Evolutionary conservation across 1,284 basidiomycete genomes (phyloP).

Genomic region (Apiotrichum porosum): DNA sequence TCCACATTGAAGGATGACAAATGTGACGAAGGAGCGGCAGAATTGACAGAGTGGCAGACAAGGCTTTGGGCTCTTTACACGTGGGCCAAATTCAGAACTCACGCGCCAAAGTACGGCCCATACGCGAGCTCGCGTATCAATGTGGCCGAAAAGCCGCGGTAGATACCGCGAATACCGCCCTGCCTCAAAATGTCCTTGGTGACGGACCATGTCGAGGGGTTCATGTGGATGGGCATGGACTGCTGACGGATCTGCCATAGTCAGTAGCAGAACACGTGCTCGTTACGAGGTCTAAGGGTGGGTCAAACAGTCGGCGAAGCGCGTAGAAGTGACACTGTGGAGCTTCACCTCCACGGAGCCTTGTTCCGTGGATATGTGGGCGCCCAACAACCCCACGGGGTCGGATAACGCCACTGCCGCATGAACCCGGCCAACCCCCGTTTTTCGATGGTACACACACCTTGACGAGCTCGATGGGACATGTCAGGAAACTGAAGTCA

Average conservation of each 20-base stretch:
- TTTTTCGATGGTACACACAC: constrained; percentile 9
- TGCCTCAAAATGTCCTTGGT: constrained; percentile 56
- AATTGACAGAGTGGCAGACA: too few relatives aligned
- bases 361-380: too few relatives aligned
- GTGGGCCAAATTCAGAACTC: too few relatives aligned
- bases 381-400: neutral
- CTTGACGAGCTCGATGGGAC: constrained; percentile 78
- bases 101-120: constrained; percentile 77
- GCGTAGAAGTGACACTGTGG: too few relatives aligned
- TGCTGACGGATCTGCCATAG: constrained; percentile 60
- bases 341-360: too few relatives aligned
- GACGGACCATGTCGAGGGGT: constrained; percentile 54
- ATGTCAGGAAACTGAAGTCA: constrained; percentile 61
- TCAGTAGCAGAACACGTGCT: neutral
- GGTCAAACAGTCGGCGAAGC: too few relatives aligned
- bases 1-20: too few relatives aligned
- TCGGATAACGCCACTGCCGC: too few relatives aligned
- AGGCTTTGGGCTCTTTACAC: too few relatives aligned
- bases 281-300: neutral
- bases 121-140: constrained; percentile 70
- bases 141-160: constrained; percentile 67
- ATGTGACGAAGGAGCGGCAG: too few relatives aligned
- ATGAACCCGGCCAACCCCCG: neutral
- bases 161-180: constrained; percentile 64
- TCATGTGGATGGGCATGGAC: constrained; percentile 49